Evolutionary conservation across 2,329 filamentous ascomycete genomes (phyloP), one percentile per base, ranked within the genome.

Genomic region (Verticillium dahliae): DNA sequence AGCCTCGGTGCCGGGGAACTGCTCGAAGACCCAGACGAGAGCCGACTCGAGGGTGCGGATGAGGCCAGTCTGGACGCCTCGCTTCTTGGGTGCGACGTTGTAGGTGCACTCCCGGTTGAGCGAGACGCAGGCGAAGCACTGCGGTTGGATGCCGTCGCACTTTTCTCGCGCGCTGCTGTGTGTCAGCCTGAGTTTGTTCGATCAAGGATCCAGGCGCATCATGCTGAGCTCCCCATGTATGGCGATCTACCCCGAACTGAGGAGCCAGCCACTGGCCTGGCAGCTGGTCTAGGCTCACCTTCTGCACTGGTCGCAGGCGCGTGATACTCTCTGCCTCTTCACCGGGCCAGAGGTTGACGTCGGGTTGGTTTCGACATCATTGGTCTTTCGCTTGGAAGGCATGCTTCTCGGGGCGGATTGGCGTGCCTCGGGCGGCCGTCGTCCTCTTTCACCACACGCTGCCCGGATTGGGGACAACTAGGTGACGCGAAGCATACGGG

Each of bases 31-130:
- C 78, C 86, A 86, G 13, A 86, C 87, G 60, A 90, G 79, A 10
- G 87, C 82, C 54, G 90, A 73, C 72, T 93, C 90, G 18, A 93
- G 78, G 0, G 88, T 89, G 38, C 89, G 83, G 60, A 93, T 88
- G 69, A 92, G 92, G 15, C 90, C 90, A n/a, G 90, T 90, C 67
- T 90, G 90, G 11, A 93, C 85, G 4, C 90, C 90, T 65, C 90
- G 81, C 72, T 92, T 92, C 74, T 91, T 91, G 7, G 88, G 86
- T 60, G 85, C 86, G 60, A 88, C 82, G 64, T 89, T 85, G 71
- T 92, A 93, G 15, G 87, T 87, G 72, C 90, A 93, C 38, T 79
- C 72, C 57, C 89, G 81, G 60, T 82, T 84, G 63, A 88, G 83
- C 4, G 82, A 78, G 6, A 80, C 79, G 74, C 90, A 92, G 2